Evolutionary conservation across 1,139 yeast genomes (phyloP), one percentile per base, ranked within the genome.

Genomic region (Kodamaea plutei): DNA sequence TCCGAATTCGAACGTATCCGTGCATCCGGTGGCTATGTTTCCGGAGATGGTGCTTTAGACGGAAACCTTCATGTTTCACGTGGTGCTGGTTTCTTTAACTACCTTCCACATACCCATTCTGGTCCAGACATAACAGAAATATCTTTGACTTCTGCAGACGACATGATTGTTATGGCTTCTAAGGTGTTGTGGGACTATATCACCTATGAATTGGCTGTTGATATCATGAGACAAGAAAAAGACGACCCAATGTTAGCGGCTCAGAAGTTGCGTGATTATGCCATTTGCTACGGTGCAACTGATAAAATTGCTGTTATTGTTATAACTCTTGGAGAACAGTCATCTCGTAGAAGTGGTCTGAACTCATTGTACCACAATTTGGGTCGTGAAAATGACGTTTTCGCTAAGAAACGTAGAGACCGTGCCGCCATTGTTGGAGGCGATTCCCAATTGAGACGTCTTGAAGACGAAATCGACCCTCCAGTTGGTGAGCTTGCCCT

Each of bases 401-500:
- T 56, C 47, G 52, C 40, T 8, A 61, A 69, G 33, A 78, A 75
- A 52, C 74, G 80, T 46, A 53, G 76, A 36, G 84, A 69, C 54
- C 70, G 69, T 51, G 65, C 53, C 4, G 70, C 64, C 3, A 53
- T 64, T 28, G 73, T 81, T 0, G 95, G 87, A 30, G 23, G 23
- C 9, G 97, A 89, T 55, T 74, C 94, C 0, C 73, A 79, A 5
- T 66, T 89, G 44, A 79, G 96, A 45, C 73, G 95, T 48, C 64
- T 88, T 34, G 95, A 89, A 35, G 89, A 85, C 29, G 98, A 91
- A 54, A 91, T 91, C 37, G 82, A 84, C 10, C 96, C 99, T 2
- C 99, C 99, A 2, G 80, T 83, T 6, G 97, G 97, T 2, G 88
- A 85, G 34, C 67, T 91, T 34, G 96, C 98, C 0, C 81, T 91